Conservation (phyloP, 192 early-diverging fungal genomes). For the Rhizophagus prolifer region DNA sequence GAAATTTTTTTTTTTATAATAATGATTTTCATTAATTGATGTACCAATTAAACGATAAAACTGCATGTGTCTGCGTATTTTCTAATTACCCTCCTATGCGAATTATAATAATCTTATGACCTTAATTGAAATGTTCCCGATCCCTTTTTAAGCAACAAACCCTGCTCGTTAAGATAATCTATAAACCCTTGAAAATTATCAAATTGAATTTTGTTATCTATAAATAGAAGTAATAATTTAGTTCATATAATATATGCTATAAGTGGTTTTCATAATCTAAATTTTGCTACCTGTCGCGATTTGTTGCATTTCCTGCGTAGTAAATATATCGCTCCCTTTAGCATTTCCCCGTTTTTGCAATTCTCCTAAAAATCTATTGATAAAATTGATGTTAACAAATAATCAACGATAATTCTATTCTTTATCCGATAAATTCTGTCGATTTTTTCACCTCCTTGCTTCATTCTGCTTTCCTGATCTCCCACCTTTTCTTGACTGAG, state of each 20-base stretch:
- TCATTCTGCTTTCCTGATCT: constrained; percentile 30
- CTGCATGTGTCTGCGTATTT: too few relatives aligned
- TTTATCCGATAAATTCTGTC: background rate
- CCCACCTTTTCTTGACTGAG: constrained; percentile 16
- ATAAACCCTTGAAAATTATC: constrained; percentile 65
- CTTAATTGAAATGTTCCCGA: constrained; percentile 60
- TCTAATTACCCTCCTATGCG: too few relatives aligned
- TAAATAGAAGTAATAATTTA: constrained; percentile 18
- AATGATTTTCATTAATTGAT: too few relatives aligned
- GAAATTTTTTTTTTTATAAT: too few relatives aligned
- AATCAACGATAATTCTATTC: background rate
- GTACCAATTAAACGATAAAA: too few relatives aligned
- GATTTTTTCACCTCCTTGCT: constrained; percentile 12
- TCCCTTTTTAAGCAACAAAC: constrained; percentile 71
- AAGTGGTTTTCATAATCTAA: too few relatives aligned
- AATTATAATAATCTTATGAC: background rate
- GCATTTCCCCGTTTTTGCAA: constrained; percentile 57
- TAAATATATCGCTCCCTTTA: constrained; percentile 67
- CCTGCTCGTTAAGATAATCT: constrained; percentile 73
- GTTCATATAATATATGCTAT: too few relatives aligned
- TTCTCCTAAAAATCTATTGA: constrained; percentile 55
- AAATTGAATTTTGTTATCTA: constrained; percentile 52
- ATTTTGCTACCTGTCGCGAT: constrained; percentile 48
- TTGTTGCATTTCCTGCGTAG: constrained; percentile 60
- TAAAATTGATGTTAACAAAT: background rate